Base-by-base conservation (phyloP, 2,329 filamentous ascomycete species). In the Exophiala lecanii-corni region DNA sequence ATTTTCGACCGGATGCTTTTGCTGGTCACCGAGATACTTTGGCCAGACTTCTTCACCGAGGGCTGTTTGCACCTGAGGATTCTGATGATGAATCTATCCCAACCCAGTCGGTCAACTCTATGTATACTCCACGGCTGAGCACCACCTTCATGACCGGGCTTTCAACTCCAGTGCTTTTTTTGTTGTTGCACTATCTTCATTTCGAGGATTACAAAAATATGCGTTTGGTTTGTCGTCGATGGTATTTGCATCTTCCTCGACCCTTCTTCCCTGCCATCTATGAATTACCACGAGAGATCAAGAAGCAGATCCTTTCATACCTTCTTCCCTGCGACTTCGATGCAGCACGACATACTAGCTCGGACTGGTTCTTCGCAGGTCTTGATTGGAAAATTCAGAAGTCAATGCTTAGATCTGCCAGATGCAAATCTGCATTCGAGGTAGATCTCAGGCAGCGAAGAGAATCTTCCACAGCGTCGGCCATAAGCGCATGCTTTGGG, bases 281-380 rank as follows among this genome's bases (percentile, higher is more conserved):
- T 28, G 43, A 39, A 9, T 36, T 57, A 10, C 74, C 75, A 1
- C 54, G 60, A 7, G 75, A 78, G 52, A 67, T 78, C 15, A 37
- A 78, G 1, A 65, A 72, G 33, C 61, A 70, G 5, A 67, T 78
- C 4, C 73, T 69, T 45, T 51, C 48, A 4, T 62, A 68, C 50
- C 58, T 76, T 3, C 53, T 59, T 10, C 73, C 73, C 0, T 59
- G 61, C 17, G 70, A 74, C 52, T 84, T 82, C 57, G 74, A 84
- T 54, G 68, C 75, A 41, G 78, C 79, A 12, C 71, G 80, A 13
- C 73, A 76, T 49, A 73, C 73, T 13, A 84, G 79, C 55, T 71
- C 73, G 34, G 60, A 62, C 25, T 84, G 78, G 81, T 78, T 81
- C 65, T 60, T 70, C 26, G 71, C 70, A 16, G 76, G 78, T 37